Conservation (phyloP, 129 eudicot species). For the Centrapalus pauciflorus region DNA sequence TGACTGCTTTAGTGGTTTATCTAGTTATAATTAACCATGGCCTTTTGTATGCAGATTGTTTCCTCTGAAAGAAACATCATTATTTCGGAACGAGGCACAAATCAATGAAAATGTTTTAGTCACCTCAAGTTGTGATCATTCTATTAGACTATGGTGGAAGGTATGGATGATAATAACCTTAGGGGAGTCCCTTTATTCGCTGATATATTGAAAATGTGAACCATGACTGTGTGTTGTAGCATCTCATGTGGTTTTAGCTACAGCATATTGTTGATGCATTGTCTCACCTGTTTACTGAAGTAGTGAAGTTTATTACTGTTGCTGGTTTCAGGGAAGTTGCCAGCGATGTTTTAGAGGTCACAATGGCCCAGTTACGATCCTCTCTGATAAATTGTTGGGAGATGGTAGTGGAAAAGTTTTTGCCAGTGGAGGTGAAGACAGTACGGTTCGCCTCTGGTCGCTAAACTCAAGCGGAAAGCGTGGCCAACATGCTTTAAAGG, state of each 20-base stretch:
- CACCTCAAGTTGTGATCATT: constrained; percentile 81
- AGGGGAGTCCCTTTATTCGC: background rate
- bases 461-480: constrained; percentile 63
- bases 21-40: background rate
- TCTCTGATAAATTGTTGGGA: constrained; percentile 76
- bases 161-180: constrained; percentile 28
- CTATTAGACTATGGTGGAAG: constrained; percentile 88
- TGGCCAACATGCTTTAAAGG: constrained; percentile 66
- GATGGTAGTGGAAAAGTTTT: constrained; percentile 56
- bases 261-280: background rate
- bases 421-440: constrained; percentile 90
- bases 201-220: background rate
- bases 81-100: constrained; percentile 40
- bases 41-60: constrained; percentile 47
- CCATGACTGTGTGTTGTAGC: background rate
- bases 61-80: constrained; percentile 49
- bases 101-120: constrained; percentile 54
- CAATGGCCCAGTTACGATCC: constrained; percentile 68
- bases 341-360: constrained; percentile 75
- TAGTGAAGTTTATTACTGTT: constrained; percentile 12
- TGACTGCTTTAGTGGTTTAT: background rate
- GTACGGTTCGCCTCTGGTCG: constrained; percentile 91
- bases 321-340: constrained; percentile 49
- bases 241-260: background rate
- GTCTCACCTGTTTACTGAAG: background rate